Percentiles rank a stretch among this genome's conserved stretches.
Evolutionary conservation across 108 stramenopile genomes (phyloP).

Genomic region (Cyclotella choctawhatcheeana): DNA sequence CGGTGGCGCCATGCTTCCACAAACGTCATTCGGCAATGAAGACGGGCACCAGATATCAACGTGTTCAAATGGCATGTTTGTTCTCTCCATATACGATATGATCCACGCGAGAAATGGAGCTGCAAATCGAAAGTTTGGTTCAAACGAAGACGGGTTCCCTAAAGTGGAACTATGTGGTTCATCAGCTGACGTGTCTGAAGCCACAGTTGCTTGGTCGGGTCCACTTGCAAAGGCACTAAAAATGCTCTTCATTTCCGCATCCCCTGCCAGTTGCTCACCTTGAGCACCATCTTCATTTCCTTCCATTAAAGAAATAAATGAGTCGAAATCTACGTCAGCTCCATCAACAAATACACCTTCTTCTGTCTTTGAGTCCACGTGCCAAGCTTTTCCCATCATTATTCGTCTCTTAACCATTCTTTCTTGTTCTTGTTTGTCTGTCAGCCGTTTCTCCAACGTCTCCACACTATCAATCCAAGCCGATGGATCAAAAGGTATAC

Average conservation of each 20-base stretch:
- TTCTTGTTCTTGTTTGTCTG: constrained; percentile 65
- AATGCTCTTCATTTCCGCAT: not conserved
- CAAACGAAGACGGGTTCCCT: constrained; percentile 1
- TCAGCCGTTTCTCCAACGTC: constrained; percentile 69
- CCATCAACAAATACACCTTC: constrained; percentile 77
- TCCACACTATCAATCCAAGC: constrained; percentile 77
- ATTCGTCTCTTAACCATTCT: constrained; percentile 71
- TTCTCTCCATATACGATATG: constrained; percentile 68
- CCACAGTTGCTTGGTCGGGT: not conserved
- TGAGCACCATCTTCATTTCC: not conserved
- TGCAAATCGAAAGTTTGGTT: constrained; percentile 43
- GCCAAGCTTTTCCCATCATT: constrained; percentile 79
- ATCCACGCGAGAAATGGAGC: constrained; percentile 73
- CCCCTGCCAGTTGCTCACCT: not conserved
- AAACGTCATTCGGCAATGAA: not conserved
- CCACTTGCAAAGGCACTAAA: constrained; percentile 3
- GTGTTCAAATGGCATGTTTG: constrained; percentile 78
- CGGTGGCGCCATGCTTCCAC: constrained; percentile 61
- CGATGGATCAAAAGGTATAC: constrained; percentile 69
- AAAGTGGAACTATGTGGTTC: not conserved
- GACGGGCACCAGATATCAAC: constrained; percentile 70
- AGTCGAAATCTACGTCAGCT: constrained; percentile 17
- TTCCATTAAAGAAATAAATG: constrained; percentile 9
- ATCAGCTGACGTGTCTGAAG: not conserved
- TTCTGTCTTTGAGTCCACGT: constrained; percentile 51